These are phyloP conservation scores for Umbellularia californica DNA, from an alignment of 164 flowering plant genomes.

Conservation along the genomic window DNA sequence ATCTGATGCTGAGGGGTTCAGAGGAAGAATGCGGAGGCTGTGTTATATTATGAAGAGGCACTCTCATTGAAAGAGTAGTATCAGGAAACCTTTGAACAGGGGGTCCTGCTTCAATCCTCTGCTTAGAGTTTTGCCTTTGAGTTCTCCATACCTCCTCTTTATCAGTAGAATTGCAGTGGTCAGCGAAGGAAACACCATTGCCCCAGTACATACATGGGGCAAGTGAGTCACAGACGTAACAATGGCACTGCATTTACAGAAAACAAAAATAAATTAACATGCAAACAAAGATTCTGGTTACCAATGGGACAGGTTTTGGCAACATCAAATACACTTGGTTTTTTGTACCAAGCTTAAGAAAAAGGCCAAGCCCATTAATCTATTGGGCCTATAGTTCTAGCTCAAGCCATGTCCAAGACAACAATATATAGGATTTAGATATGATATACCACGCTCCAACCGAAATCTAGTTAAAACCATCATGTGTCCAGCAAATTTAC, in stretches of 20 bases:
- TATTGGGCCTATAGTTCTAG: no score
- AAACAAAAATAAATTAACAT: neutral
- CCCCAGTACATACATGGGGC: slow-evolving; percentile 91
- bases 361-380: no score
- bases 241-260: slow-evolving; percentile 72
- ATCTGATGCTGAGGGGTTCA: slow-evolving; percentile 6
- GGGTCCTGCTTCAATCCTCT: slow-evolving; percentile 13
- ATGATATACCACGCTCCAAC: no score
- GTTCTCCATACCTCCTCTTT: slow-evolving; percentile 62
- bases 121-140: slow-evolving; percentile 39
- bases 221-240: slow-evolving; percentile 80
- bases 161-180: slow-evolving; percentile 91
- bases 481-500: no score
- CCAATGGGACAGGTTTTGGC: neutral
- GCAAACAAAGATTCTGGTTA: neutral
- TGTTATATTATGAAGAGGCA: slow-evolving; percentile 12
- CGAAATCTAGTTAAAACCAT: no score
- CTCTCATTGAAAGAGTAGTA: slow-evolving; percentile 13
- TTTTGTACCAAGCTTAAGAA: neutral
- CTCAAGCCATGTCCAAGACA: no score
- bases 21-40: slow-evolving; percentile 11
- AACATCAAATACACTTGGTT: neutral
- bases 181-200: slow-evolving; percentile 35
- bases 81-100: no score
- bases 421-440: no score